phyloP scores from a whole-genome alignment of 371 early-diverging fungal genomes.

The Funneliformis caledonium region DNA sequence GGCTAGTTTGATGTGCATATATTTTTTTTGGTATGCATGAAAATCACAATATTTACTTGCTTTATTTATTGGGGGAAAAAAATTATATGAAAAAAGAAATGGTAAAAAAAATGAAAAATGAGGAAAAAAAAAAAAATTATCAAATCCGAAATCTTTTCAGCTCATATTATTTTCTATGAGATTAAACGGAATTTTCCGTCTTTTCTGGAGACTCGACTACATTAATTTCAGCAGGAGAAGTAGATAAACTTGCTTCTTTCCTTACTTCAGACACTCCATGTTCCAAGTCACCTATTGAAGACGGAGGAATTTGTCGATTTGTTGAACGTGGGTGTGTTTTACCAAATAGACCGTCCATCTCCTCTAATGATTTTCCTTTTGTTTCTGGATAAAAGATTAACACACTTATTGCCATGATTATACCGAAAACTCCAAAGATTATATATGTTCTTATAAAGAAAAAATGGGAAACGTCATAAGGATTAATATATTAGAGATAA shows the following conservation, averaged over 20 bases:
- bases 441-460: slow-evolving; percentile 52
- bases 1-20: too few relatives aligned
- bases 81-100: too few relatives aligned
- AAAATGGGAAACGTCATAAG: background rate
- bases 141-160: too few relatives aligned
- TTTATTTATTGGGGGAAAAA: too few relatives aligned
- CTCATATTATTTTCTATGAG: too few relatives aligned
- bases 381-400: slow-evolving; percentile 85
- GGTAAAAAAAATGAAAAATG: too few relatives aligned
- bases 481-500: background rate
- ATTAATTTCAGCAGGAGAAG: background rate
- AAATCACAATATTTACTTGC: too few relatives aligned
- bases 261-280: background rate
- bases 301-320: background rate
- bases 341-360: slow-evolving; percentile 72
- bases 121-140: too few relatives aligned
- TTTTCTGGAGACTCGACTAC: too few relatives aligned
- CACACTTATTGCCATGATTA: slow-evolving; percentile 60
- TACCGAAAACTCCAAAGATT: slow-evolving; percentile 67
- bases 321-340: background rate
- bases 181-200: too few relatives aligned
- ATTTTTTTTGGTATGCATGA: too few relatives aligned
- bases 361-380: slow-evolving; percentile 75
- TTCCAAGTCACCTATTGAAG: background rate
- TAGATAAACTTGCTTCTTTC: background rate